Percentiles rank a stretch among this genome's conserved stretches.
Conservation (phyloP, 345 rosid species). For the Gossypium turneri region DNA sequence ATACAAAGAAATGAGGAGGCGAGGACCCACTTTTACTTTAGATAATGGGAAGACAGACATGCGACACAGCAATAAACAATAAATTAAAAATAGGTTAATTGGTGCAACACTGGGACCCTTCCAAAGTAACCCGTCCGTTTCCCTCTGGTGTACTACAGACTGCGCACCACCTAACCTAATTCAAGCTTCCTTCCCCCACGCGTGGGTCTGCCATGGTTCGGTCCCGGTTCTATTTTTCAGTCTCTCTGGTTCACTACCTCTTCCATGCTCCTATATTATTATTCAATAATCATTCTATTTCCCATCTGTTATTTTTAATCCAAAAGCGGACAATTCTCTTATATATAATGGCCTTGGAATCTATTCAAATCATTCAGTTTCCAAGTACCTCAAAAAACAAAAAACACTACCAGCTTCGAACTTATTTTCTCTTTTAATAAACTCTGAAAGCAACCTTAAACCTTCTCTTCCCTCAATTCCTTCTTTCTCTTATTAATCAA, state of each 20-base stretch:
- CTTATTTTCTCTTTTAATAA: background rate
- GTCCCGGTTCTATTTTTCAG: background rate
- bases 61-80: background rate
- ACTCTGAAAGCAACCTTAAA: conserved; percentile 7
- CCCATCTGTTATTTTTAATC: background rate
- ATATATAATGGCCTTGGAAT: background rate
- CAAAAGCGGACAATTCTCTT: background rate
- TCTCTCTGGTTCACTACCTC: background rate
- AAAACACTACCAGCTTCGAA: background rate
- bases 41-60: background rate
- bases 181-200: background rate
- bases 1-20: background rate
- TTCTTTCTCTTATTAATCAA: background rate
- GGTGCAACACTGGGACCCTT: background rate
- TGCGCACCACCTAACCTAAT: conserved; percentile 6
- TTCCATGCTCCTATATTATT: background rate
- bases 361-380: conserved; percentile 1
- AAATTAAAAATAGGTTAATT: background rate
- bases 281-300: conserved; percentile 4
- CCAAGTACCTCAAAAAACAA: background rate
- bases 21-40: background rate
- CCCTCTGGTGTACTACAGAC: background rate
- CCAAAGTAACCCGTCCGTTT: background rate
- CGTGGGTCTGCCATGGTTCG: background rate
- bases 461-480: background rate